Evolutionary conservation across 1,284 basidiomycete species (phyloP).

Genomic region (Farysia itapuensis): DNA sequence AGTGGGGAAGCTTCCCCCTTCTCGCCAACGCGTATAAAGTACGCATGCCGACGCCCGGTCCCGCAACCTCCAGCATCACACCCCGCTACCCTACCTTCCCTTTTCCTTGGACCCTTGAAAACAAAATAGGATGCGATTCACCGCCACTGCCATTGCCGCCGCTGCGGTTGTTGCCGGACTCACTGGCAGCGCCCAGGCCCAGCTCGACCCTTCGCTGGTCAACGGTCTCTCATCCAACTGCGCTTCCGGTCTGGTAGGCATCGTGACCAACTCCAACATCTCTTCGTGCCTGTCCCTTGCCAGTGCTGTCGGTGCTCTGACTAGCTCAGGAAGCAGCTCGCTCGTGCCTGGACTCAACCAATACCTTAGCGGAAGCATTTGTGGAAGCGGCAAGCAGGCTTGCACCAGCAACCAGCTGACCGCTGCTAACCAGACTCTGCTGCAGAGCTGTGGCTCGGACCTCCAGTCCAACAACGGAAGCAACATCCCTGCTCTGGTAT

Average conservation of each 20-base stretch:
- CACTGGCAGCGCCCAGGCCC: constrained; percentile 9
- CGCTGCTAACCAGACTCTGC: constrained; percentile 18
- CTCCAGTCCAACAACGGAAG: constrained; percentile 3
- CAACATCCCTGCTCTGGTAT: constrained; percentile 20
- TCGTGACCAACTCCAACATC: constrained; percentile 28
- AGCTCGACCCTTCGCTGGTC: constrained; percentile 34
- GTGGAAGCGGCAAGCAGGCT: constrained; percentile 9
- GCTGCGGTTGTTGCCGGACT: constrained; percentile 6
- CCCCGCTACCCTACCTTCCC: too few species aligned
- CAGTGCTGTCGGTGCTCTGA: constrained; percentile 22
- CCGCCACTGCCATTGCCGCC: constrained; percentile 3
- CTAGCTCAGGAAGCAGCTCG: constrained; percentile 13
- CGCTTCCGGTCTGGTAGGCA: constrained; percentile 10
- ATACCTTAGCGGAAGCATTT: constrained; percentile 21
- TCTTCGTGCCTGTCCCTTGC: constrained; percentile 22
- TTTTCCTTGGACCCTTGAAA: too few species aligned
- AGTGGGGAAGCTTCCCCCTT: too few species aligned
- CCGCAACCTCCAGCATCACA: too few species aligned
- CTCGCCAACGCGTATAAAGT: too few species aligned
- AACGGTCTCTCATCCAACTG: constrained; percentile 26
- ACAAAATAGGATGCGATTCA: too few species aligned
- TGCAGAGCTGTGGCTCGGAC: constrained; percentile 18
- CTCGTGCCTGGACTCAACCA: constrained; percentile 16
- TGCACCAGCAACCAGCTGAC: constrained; percentile 9
- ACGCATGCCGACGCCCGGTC: too few species aligned